Evolutionary conservation across 2,329 filamentous ascomycete species (phyloP), one percentile per base, ranked within the genome.

Genomic region (Epichloe aotearoae): DNA sequence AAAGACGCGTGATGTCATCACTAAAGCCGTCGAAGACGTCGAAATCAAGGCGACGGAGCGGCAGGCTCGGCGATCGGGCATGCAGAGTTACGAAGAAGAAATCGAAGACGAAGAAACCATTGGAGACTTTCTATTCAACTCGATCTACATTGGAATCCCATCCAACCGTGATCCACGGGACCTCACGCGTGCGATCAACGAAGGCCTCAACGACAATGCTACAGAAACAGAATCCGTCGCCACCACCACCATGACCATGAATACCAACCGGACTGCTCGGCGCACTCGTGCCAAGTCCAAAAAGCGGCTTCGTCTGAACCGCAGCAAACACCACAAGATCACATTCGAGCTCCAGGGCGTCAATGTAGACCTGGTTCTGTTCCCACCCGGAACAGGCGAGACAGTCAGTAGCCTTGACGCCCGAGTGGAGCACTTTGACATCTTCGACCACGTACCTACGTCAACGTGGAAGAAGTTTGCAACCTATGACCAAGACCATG

Each of bases 391-490:
- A 3, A 80, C 79, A 17, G 86, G 83, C 1, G 89, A 96, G 65
- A 93, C 88, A 0, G 80, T 95, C 62, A 95, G 83, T 64, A 94
- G 89, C 19, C 73, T 97, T 38, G 88, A 96, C 64, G 72, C 97
- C 36, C 82, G 88, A 8, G 74, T 98, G 11, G 77, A 80, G 39
- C 84, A 93, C 52, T 73, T 98, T 12, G 90, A 95, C 58, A 83
- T 98, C 15, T 95, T 93, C 55, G 93, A 98, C 64, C 88, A 96
- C 62, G 79, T 98, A 2, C 88, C 89, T 2, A 91, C 88, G 0
- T 98, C 93, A 3, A 96, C 91, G 0, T 98, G 94, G 94, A 94
- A 87, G 66, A 98, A 96, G 64, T 98, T 98, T 68, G 83, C 88
- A 14, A 97, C 91, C 0, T 96, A 95, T 60, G 86, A 95, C 70